Evolutionary conservation across 2,329 filamentous ascomycete species (phyloP), one percentile per base, ranked within the genome.

Genomic region (Trichoderma cornu-damae): DNA sequence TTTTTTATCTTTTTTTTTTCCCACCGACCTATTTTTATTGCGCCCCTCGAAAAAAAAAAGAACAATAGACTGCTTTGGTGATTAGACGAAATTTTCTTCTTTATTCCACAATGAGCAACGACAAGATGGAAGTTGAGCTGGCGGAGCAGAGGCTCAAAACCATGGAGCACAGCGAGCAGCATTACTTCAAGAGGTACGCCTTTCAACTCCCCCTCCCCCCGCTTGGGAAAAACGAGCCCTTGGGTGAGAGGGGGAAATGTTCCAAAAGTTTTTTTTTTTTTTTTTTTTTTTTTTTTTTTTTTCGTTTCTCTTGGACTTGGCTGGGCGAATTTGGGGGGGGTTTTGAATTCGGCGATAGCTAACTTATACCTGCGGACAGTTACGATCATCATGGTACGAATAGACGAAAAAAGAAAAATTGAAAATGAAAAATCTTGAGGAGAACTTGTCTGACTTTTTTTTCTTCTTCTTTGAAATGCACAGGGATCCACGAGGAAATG

Each of bases 401-500:
- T 44, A 49, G 40, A 46, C 28, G 58, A 59, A 55, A 26, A 34
- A 35, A 11, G 16, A 37, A 26, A 20, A 26, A 7, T 30, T n/a
- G n/a, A 37, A 11, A n/a, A 16, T 12, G 24, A 9, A 16, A 20
- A 9, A 16, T 37, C n/a, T 2, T 32, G 26, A 12, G 28, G 22
- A 47, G 52, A 47, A 37, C 14, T 7, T 32, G 18, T 54, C 37
- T 59, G 44, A 55, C 61, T 14, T 55, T 63, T 58, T 67, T 59
- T 37, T 44, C 40, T 62, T 62, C 40, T 62, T 62, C 57, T 70
- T 71, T 73, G 67, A 68, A 69, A 70, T 65, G 64, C 59, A 65
- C 68, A 93, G 90, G 90, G 72, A 96, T 96, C 71, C 92, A 96
- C 74, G 92, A 96, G 80, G 92, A 96, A 78, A 96, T 96, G 92